Conservation (phyloP, 176 grass and related monocot species). For the Alloteropsis semialata region DNA sequence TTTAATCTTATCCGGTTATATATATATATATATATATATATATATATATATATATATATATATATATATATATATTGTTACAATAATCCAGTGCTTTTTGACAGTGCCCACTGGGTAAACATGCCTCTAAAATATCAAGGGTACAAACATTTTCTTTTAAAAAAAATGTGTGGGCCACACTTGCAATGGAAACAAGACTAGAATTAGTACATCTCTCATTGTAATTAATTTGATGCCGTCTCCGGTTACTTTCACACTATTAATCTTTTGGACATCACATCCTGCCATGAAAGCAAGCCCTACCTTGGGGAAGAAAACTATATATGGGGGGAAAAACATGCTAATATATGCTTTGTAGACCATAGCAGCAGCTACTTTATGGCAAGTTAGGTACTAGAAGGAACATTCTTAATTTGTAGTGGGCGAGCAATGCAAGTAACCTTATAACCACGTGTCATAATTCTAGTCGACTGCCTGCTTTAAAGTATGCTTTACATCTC, state of each 20-base stretch:
- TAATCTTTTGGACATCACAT: conserved; percentile 51
- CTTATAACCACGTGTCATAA: conserved; percentile 31
- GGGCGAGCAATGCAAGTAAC: conserved; percentile 40
- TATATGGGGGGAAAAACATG: neutral
- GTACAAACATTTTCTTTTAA: neutral
- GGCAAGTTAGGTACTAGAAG: conserved; percentile 28
- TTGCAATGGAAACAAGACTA: neutral
- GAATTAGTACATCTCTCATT: neutral
- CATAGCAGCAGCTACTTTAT: conserved; percentile 28
- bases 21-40: too few relatives aligned
- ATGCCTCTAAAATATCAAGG: neutral
- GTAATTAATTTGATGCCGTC: conserved; percentile 18
- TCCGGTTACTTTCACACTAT: conserved; percentile 28
- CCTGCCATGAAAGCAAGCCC: conserved; percentile 22
- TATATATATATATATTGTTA: too few relatives aligned
- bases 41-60: too few relatives aligned
- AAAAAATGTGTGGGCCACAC: conserved; percentile 11
- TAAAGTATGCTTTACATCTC: conserved; percentile 41
- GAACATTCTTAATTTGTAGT: conserved; percentile 45
- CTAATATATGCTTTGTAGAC: conserved; percentile 19
- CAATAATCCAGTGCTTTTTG: neutral
- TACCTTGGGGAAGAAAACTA: conserved; percentile 8
- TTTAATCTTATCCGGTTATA: neutral
- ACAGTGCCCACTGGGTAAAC: neutral
- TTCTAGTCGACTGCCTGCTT: neutral